Evolutionary conservation across 1,139 yeast species (phyloP), one percentile per base, ranked within the genome.

Genomic region (Pichiaceae sp.): DNA sequence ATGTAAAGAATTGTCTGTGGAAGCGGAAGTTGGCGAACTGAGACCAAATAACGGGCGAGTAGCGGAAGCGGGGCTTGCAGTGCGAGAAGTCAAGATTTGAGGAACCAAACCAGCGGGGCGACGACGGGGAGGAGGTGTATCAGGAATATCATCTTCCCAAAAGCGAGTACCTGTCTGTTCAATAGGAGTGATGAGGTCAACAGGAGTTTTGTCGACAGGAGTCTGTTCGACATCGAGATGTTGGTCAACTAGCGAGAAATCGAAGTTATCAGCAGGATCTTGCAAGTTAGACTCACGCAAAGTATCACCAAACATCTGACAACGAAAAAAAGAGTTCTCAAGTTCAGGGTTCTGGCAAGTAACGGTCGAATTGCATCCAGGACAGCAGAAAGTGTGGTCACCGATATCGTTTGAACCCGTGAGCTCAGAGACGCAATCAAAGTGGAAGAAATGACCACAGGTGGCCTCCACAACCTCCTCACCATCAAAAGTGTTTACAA

Each of bases 401-500:
- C n/a, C 16, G 15, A 19, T 20, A 7, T 16, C 21, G 23, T 23
- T 16, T 4, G 25, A 2, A 14, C 15, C 4, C 9, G 7, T 4
- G 9, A 36, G 3, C 28, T 44, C 43, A 3, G 21, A 39, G 14
- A 38, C 29, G 34, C 52, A 48, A n/a, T 43, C 38, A 4, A 39
- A 35, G 37, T 48, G 52, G 15, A 43, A 20, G 14, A 35, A 31
- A 31, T 48, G 49, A 4, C 42, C 42, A 39, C 52, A 48, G 8
- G 32, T n/a, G n/a, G 47, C 31, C 18, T 39, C 44, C 4, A 48
- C 29, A 2, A 47, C 11, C 23, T 34, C 42, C 38, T 48, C 52
- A 23, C 48, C 48, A 29, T 38, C 45, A 31, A 48, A 38, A 1
- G 42, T 23, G 26, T 38, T 38, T 3, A 35, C 36, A 11, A 48